Conservation (phyloP, 768 basidiomycete species). For the Boletus rex-veris region DNA sequence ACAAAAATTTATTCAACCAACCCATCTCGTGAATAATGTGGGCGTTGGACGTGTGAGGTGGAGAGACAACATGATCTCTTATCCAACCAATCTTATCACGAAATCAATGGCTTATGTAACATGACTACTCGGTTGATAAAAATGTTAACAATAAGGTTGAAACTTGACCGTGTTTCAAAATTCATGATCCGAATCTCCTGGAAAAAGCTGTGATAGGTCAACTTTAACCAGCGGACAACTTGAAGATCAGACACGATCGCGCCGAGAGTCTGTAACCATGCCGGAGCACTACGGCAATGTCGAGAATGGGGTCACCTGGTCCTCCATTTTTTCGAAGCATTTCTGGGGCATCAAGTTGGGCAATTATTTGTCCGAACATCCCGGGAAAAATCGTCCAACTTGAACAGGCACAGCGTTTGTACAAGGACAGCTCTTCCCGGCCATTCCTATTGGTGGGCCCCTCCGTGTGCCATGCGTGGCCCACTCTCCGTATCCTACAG, state of each 20-base stretch:
- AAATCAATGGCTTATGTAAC: slow-evolving; percentile 15
- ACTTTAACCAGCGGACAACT: slow-evolving; percentile 1
- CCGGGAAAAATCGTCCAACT: neutral
- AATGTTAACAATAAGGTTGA: slow-evolving; percentile 24
- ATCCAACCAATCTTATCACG: slow-evolving; percentile 22
- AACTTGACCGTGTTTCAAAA: slow-evolving; percentile 26
- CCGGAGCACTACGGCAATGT: slow-evolving; percentile 20
- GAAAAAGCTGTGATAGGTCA: slow-evolving; percentile 3
- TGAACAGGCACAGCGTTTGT: neutral
- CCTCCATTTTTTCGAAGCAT: slow-evolving; percentile 21
- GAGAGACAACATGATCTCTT: neutral
- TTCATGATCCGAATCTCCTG: slow-evolving; percentile 21
- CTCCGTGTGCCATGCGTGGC: slow-evolving; percentile 1
- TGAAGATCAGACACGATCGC: slow-evolving; percentile 3
- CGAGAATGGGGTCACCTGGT: slow-evolving; percentile 11
- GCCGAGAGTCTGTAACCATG: neutral
- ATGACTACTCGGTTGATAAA: slow-evolving; percentile 4
- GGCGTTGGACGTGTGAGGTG: slow-evolving; percentile 2
- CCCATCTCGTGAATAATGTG: slow-evolving; percentile 21
- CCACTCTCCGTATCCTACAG: neutral
- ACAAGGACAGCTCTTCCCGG: neutral
- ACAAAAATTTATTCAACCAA: slow-evolving; percentile 12
- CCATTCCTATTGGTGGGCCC: slow-evolving; percentile 4
- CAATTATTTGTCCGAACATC: slow-evolving; percentile 3
- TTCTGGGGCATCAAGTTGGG: neutral